Percentiles rank a stretch among this genome's conserved stretches.
These are phyloP conservation scores for Agastache rugosa DNA, from an alignment of 257 asterid species.

Conservation along the genomic window DNA sequence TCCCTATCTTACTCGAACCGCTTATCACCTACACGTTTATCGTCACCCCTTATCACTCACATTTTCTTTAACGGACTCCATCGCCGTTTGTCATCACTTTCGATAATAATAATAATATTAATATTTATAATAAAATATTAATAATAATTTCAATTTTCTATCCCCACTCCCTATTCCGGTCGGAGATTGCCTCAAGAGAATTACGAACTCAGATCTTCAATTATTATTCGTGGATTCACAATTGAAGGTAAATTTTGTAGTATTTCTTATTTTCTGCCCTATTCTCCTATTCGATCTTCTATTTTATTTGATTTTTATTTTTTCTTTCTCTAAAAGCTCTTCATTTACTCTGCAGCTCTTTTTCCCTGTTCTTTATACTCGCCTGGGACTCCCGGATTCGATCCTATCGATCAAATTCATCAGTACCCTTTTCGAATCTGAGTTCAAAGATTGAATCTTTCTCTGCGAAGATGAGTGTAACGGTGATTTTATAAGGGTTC, in stretches of 20 bases:
- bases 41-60: slow-evolving; percentile 33
- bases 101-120: not conserved
- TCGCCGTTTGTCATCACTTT: slow-evolving; percentile 42
- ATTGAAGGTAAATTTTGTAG: slow-evolving; percentile 37
- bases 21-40: slow-evolving; percentile 33
- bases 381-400: slow-evolving; percentile 29
- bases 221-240: slow-evolving; percentile 17
- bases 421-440: slow-evolving; percentile 19
- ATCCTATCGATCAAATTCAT: slow-evolving; percentile 31
- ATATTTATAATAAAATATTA: not conserved
- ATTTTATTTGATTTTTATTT: not conserved
- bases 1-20: slow-evolving; percentile 7
- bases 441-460: slow-evolving; percentile 28
- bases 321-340: not conserved
- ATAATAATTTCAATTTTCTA: slow-evolving; percentile 17
- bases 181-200: slow-evolving; percentile 37
- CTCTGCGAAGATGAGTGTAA: slow-evolving; percentile 25
- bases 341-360: slow-evolving; percentile 27
- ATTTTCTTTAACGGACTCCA: slow-evolving; percentile 43
- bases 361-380: not conserved
- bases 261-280: slow-evolving; percentile 1
- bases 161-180: not conserved
- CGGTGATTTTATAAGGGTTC: slow-evolving; percentile 37
- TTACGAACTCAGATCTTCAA: slow-evolving; percentile 48
- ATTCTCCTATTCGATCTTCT: not conserved